Evolutionary conservation across 2,329 filamentous ascomycete species (phyloP).

Genomic region (Arthrobotrys iridis): DNA sequence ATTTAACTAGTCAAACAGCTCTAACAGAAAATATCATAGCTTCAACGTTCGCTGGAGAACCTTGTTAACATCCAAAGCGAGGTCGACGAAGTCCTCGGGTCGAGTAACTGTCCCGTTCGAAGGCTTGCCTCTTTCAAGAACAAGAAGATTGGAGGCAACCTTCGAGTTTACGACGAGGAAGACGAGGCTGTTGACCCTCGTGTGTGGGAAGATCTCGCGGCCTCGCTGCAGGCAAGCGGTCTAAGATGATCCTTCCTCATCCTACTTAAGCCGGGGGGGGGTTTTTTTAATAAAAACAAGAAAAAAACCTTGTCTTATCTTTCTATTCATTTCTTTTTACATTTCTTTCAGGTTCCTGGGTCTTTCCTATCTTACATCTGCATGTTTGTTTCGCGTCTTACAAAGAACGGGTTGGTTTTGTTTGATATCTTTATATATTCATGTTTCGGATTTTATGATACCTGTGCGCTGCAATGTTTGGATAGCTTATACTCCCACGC

Average conservation of each 20-base stretch:
- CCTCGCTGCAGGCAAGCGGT: slow-evolving; percentile 48
- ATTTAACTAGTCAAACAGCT: neutral
- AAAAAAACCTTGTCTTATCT: neutral
- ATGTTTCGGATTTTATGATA: slow-evolving; percentile 40
- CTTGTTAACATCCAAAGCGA: slow-evolving; percentile 49
- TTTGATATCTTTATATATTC: neutral
- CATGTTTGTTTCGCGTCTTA: slow-evolving; percentile 6
- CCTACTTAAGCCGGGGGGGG: neutral
- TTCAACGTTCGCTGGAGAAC: slow-evolving; percentile 50
- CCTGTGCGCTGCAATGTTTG: slow-evolving; percentile 51
- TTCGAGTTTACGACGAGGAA: slow-evolving; percentile 51
- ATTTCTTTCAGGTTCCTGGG: neutral
- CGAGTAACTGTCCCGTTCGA: slow-evolving; percentile 43
- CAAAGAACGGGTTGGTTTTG: neutral
- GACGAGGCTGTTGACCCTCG: slow-evolving; percentile 47
- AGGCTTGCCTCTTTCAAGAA: slow-evolving; percentile 53
- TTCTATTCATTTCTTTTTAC: neutral
- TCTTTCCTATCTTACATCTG: slow-evolving; percentile 13
- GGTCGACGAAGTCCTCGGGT: slow-evolving; percentile 52
- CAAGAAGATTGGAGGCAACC: slow-evolving; percentile 50
- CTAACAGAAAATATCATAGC: slow-evolving; percentile 23
- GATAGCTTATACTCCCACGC: slow-evolving; percentile 44
- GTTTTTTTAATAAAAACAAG: neutral
- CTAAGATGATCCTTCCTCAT: slow-evolving; percentile 29
- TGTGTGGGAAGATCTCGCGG: slow-evolving; percentile 51